Conservation (phyloP, 2,329 filamentous ascomycete species). For the Ascocoryne sarcoides region DNA sequence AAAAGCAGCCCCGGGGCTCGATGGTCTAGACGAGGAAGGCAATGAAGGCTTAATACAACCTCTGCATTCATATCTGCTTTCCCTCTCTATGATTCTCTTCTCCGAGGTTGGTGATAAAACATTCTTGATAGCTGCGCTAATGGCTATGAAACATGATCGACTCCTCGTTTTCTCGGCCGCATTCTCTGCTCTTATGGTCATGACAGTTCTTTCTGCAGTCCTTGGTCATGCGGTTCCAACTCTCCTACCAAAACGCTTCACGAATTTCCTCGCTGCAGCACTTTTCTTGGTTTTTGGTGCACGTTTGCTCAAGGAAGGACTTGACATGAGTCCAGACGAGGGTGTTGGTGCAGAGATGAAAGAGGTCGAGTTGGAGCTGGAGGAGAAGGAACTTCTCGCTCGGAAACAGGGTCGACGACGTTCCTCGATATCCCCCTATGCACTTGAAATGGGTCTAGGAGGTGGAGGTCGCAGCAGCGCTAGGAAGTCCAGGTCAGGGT, state of each 20-base stretch:
- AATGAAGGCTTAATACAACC: slow-evolving; percentile 61
- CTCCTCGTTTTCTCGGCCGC: slow-evolving; percentile 90
- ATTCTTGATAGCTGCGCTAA: slow-evolving; percentile 90
- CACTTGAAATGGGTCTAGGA: slow-evolving; percentile 67
- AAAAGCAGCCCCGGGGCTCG: slow-evolving; percentile 28
- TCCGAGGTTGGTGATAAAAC: slow-evolving; percentile 98
- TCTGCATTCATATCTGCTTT: slow-evolving; percentile 81
- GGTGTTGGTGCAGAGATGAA: slow-evolving; percentile 96
- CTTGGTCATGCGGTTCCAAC: slow-evolving; percentile 88
- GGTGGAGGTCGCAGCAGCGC: slow-evolving; percentile 45
- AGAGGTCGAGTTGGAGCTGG: slow-evolving; percentile 87
- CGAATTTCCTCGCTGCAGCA: slow-evolving; percentile 73
- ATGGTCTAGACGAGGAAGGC: slow-evolving; percentile 35
- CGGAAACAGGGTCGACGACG: slow-evolving; percentile 56
- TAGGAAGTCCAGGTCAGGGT: slow-evolving; percentile 63
- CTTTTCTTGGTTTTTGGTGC: slow-evolving; percentile 87
- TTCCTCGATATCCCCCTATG: slow-evolving; percentile 64
- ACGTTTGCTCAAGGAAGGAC: slow-evolving; percentile 75
- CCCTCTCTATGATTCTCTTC: slow-evolving; percentile 93
- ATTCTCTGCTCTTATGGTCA: slow-evolving; percentile 81
- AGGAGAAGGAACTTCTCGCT: slow-evolving; percentile 80
- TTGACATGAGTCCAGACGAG: slow-evolving; percentile 81
- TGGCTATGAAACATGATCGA: slow-evolving; percentile 98
- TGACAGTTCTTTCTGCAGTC: slow-evolving; percentile 91
- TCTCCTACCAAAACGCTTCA: slow-evolving; percentile 82